Base-by-base conservation (phyloP, 2,329 filamentous ascomycete species). In the Cordyceps cateniannulata region DNA sequence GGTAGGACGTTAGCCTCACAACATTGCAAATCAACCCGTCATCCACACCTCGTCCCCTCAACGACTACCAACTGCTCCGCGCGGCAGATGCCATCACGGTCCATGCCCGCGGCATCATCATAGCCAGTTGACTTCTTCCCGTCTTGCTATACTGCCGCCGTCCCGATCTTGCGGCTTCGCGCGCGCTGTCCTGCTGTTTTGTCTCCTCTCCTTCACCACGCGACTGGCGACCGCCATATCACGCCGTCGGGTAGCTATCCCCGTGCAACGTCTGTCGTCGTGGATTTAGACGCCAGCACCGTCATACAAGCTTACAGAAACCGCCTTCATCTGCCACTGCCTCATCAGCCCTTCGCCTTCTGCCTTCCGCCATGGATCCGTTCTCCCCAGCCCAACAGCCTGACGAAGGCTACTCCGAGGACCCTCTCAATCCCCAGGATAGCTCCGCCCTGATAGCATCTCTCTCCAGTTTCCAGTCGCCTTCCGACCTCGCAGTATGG, bases 381-480 rank as follows among this genome's bases (percentile, higher is more conserved):
- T 78, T 79, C 63, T 73, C 83, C 35, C 79, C 83, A 65, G 79
- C 72, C 18, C 79, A 81, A 62, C 79, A 86, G 72, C 82, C 91
- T 62, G 91, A 96, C 76, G 91, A 96, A 76, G 91, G 91, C 68
- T 96, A 95, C 72, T 93, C 90, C 6, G 90, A 95, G 71, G 90
- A 93, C 66, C 83, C 83, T 62, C 73, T 85, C 57, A 81, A 79
- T 65, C 74, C 78, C 12, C 71, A 73, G 59, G 66, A 69, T 6
- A 66, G 69, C 66, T 66, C 67, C 67, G 68, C 69, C 64, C 60
- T 75, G 63, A 63, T 75, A 64, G 65, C 63, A 25, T 62, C 69
- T 7, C 68, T 77, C 51, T 67, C 72, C 16, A 70, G 72, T 51
- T 67, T 74, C 57, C 73, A 71, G 61, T 75, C 76, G 7, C 70